Evolutionary conservation across 1,284 basidiomycete genomes (phyloP), one percentile per base, ranked within the genome.

Genomic region (Melampsora americana): DNA sequence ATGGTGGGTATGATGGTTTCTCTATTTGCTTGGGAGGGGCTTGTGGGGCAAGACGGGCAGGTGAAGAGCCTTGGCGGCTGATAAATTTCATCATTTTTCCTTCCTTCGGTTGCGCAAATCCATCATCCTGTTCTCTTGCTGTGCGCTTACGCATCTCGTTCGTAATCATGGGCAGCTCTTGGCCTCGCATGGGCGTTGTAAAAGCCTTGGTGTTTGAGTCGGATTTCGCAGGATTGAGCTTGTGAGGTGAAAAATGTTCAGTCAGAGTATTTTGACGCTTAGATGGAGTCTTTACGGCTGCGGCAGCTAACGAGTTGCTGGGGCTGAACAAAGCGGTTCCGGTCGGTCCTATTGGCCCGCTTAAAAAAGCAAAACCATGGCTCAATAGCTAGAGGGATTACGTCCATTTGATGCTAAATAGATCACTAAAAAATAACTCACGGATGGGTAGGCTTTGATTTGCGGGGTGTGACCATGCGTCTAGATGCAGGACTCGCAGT

Each of bases 51-150:
- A 16, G 12, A 14, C 42, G 42, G 42, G 42, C 42, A 11, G 28
- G 23, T 20, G 53, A 28, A 23, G 18, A 2, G n/a, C 23, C 23
- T 23, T 28, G 62, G 66, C 73, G 73, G 53, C 67, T 66, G 26
- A 75, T 66, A 26, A 75, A 75, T 26, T 56, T 64, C 73, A 75
- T 75, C 59, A 75, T 68, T 39, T 75, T 75, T 1, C 73, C 66
- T 28, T 50, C 65, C 48, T 75, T 75, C 16, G 73, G 66, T 35
- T 75, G 66, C 18, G 39, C 46, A 53, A 75, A 75, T 3, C 73
- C 73, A 35, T 75, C 73, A 23, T 75, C 73, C 59, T 75, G 66
- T 59, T 61, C 66, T 23, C 60, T 35, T 20, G 59, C 3, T 50
- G 66, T 66, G 30, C 73, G 73, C 53, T 59, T 59, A 9, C 53